Percentiles rank a stretch among this genome's conserved stretches.
These are phyloP conservation scores for Dioscorea cayenensis DNA, from an alignment of 116 monocot genomes.

Conservation along the genomic window DNA sequence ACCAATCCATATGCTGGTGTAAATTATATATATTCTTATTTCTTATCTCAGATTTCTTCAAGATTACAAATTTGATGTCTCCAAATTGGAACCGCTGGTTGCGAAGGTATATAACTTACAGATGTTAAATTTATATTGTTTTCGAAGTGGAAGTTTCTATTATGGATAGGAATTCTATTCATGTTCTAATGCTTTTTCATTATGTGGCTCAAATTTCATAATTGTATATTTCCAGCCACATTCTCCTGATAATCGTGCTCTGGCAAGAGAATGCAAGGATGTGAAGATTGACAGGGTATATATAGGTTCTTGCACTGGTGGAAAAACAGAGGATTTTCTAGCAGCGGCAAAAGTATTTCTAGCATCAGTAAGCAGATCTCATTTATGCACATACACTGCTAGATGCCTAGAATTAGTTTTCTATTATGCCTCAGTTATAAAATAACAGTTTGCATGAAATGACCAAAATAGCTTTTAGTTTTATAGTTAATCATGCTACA, in stretches of 20 bases:
- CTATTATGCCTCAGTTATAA: too few relatives aligned
- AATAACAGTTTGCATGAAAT: too few relatives aligned
- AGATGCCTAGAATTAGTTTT: too few relatives aligned
- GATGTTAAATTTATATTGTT: neutral
- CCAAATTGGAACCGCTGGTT: constrained; percentile 94
- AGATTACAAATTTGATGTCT: constrained; percentile 89
- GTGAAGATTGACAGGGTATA: constrained; percentile 98
- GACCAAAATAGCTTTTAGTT: too few relatives aligned
- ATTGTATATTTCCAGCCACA: constrained; percentile 58
- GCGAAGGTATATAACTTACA: constrained; percentile 62
- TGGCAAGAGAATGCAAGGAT: constrained; percentile 98
- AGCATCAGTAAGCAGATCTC: constrained; percentile 59
- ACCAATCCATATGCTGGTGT: neutral
- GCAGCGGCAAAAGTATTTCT: constrained; percentile 86
- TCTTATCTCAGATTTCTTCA: constrained; percentile 48
- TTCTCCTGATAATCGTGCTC: constrained; percentile 97
- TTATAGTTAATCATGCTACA: too few relatives aligned
- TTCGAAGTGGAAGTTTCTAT: too few relatives aligned
- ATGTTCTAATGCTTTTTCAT: too few relatives aligned
- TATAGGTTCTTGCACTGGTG: constrained; percentile 98
- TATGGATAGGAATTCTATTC: neutral
- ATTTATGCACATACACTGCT: neutral
- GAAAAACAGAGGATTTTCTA: constrained; percentile 92
- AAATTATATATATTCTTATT: neutral
- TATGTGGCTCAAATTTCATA: too few relatives aligned